phyloP scores from a whole-genome alignment of 2,329 filamentous ascomycete species.

The Pseudogymnoascus sp. region DNA sequence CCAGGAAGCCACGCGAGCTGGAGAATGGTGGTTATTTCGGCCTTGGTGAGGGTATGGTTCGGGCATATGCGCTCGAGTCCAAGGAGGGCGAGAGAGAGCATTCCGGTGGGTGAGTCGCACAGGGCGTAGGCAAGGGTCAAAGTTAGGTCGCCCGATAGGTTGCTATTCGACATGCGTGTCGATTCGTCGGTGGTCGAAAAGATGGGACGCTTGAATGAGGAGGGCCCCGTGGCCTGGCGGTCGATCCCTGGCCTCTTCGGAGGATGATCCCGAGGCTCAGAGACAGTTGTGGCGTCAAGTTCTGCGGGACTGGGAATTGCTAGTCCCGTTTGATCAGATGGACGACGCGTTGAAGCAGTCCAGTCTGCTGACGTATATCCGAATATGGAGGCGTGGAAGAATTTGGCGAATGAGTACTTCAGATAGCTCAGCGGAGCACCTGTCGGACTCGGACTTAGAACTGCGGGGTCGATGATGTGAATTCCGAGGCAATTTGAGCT shows the following conservation, averaged over 20 bases:
- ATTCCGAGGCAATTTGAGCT: slow-evolving; percentile 46
- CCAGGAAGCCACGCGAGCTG: slow-evolving; percentile 59
- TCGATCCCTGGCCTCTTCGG: neutral
- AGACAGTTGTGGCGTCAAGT: neutral
- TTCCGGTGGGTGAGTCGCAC: slow-evolving; percentile 51
- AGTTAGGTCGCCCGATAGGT: slow-evolving; percentile 38
- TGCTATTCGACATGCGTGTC: slow-evolving; percentile 14
- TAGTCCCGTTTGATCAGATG: neutral
- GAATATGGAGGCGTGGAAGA: slow-evolving; percentile 41
- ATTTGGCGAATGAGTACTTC: slow-evolving; percentile 47
- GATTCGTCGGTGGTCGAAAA: slow-evolving; percentile 16
- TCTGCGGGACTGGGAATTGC: neutral
- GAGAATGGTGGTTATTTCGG: slow-evolving; percentile 51
- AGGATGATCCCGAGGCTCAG: neutral
- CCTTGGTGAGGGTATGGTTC: slow-evolving; percentile 35
- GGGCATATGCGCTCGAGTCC: slow-evolving; percentile 36
- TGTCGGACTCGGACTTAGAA: slow-evolving; percentile 40
- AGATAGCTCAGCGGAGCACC: slow-evolving; percentile 40
- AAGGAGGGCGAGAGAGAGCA: slow-evolving; percentile 46
- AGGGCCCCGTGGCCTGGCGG: neutral
- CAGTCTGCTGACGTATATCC: slow-evolving; percentile 43
- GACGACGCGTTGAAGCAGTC: neutral
- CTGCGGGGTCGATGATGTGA: slow-evolving; percentile 51
- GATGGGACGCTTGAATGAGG: slow-evolving; percentile 19
- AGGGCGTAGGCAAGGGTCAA: slow-evolving; percentile 48